Evolutionary conservation across 106 monocot species (phyloP), one percentile per base, ranked within the genome.

Genomic region (Allium cepa): DNA sequence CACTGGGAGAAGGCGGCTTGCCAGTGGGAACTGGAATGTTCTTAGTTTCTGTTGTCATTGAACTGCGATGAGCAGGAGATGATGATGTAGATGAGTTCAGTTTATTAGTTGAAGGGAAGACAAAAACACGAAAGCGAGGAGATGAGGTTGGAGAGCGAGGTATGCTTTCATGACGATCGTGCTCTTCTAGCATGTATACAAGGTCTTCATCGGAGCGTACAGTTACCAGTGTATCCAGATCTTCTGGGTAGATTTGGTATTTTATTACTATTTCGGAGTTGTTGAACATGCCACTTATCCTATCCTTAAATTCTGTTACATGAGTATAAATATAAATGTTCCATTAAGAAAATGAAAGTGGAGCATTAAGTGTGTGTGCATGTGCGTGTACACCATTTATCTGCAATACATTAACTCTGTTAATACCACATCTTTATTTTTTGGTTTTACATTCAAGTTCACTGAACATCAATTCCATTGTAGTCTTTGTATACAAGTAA

Each of bases 201-300:
- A 89, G 69, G 62, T 89, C 85, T 15, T 89, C 89, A 56, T 89
- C 84, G 45, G 67, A 69, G 36, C 67, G 61, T 61, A 89, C 72
- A 62, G 82, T 74, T 64, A 89, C 75, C 69, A 89, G 84, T 14
- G 75, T 56, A 63, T 89, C 89, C 10, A 89, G 72, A 59, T 89
- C 85, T 68, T 82, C 89, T 6, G 62, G n/a, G 18, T 62, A 53
- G 5, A 85, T 72, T 76, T 82, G 85, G 72, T 85, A 89, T 71
- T 82, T 82, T 48, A 89, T 64, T 47, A 62, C 69, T 10, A 73
- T n/a, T 26, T 53, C 63, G 5, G 66, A 28, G 58, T 60, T 56
- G 27, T 62, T 63, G 71, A 78, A 85, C 75, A 71, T 77, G 28
- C 62, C 71, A 51, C 59, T 62, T 3, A 81, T 74, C 71, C 68